A percentile compares a stretch with the other conserved stretches of the same genome.
phyloP scores from a whole-genome alignment of 75 land plant genomes.

The Gnetum montanum region DNA sequence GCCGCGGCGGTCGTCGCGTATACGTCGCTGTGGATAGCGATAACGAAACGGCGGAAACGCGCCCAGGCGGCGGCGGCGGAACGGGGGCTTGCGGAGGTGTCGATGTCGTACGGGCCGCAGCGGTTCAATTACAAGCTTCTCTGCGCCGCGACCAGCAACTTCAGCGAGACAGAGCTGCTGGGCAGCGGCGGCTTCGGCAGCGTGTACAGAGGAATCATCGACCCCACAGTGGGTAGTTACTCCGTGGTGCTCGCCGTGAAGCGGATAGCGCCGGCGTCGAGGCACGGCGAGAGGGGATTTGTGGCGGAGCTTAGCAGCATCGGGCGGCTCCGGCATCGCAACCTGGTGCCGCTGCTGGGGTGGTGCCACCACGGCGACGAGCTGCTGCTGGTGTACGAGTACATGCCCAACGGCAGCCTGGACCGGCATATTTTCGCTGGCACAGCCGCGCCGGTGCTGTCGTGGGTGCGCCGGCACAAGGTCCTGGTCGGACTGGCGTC shows the following conservation, averaged over 20 bases:
- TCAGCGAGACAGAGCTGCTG: not conserved
- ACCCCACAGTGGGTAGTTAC: not conserved
- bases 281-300: constrained; percentile 6
- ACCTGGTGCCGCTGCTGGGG: constrained; percentile 10
- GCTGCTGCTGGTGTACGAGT: constrained; percentile 13
- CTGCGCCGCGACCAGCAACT: not conserved
- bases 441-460: not conserved
- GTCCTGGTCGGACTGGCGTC: not conserved
- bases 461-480: not conserved
- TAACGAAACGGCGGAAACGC: not conserved
- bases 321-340: constrained; percentile 10
- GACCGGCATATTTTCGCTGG: not conserved
- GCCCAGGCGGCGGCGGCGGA: not conserved
- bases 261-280: not conserved
- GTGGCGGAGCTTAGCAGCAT: constrained; percentile 8
- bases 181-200: constrained; percentile 4
- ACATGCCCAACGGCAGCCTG: constrained; percentile 12
- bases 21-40: not conserved
- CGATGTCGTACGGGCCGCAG: not conserved
- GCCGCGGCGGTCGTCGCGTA: not conserved
- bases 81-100: not conserved
- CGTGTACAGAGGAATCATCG: constrained; percentile 1
- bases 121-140: not conserved
- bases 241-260: constrained; percentile 4
- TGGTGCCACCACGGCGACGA: constrained; percentile 8